Evolutionary conservation across 257 asterid genomes (phyloP), one percentile per base, ranked within the genome.

Genomic region (Gentiana straminea): DNA sequence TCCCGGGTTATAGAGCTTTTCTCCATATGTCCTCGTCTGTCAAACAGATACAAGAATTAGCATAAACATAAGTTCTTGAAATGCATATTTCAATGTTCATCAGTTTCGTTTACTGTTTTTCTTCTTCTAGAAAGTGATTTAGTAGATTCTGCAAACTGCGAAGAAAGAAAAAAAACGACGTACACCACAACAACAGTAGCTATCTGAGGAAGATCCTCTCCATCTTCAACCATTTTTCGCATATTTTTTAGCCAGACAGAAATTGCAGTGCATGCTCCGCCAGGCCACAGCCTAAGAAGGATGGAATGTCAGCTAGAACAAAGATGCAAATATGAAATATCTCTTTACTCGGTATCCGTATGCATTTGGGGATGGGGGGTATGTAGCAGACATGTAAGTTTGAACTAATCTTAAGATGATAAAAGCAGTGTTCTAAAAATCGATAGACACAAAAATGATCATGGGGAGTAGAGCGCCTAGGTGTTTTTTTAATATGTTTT

Each of bases 1-100:
- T 91, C 88, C 48, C 82, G 78, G 39, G 95, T 76, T 61, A 72
- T 73, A 62, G 96, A 82, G 80, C 96, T 84, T 79, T 65, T 83
- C 67, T 91, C 94, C 88, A 80, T 81, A 46, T 79, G 87, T 58
- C 98, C 98, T 61, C 96, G 77, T 51, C 96, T 91, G 89, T 58
- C 62, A 51, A 65, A 50, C 45, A 60, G 13, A 54, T 50, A 57
- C 39, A 57, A 64, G 56, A n/a, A 66, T 41, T 44, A 55, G 38
- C 8, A 8, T 10, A 12, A 24, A 8, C 13, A n/a, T 15, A 35
- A 35, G 9, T 6, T 35, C 55, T 10, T 32, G 38, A 58, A 37
- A 33, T 54, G 8, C 5, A 52, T 7, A 51, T 38, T 49, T 37
- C 8, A 12, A 51, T 49, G 13, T 43, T 39, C 37, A 33, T 12